phyloP scores from a whole-genome alignment of 805 yeast genomes.

The Starmerella riodocensis region DNA sequence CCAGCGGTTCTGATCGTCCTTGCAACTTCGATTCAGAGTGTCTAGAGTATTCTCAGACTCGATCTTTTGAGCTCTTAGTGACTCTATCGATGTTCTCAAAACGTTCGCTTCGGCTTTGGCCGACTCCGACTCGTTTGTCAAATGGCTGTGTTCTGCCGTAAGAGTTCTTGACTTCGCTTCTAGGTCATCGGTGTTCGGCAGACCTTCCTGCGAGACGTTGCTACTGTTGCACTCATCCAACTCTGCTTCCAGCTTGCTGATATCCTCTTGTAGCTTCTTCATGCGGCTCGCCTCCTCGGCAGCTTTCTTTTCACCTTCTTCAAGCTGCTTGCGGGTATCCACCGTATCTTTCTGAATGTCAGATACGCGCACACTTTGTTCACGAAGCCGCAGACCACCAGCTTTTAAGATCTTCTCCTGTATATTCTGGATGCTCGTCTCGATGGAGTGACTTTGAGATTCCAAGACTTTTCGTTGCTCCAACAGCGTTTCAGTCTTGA shows the following conservation, averaged over 20 bases:
- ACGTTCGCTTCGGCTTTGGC: conserved; percentile 22
- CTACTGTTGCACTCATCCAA: conserved; percentile 15
- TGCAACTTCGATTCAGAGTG: not conserved
- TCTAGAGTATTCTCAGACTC: conserved; percentile 10
- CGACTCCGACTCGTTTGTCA: conserved; percentile 2
- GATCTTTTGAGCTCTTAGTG: conserved; percentile 22
- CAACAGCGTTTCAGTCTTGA: conserved; percentile 25
- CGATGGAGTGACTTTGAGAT: conserved; percentile 43
- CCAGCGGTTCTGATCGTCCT: not conserved
- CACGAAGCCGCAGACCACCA: conserved; percentile 68
- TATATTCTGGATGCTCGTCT: conserved; percentile 41
- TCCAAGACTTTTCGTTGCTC: conserved; percentile 33
- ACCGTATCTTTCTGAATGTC: conserved; percentile 45
- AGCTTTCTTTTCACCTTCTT: conserved; percentile 38
- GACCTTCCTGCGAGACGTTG: conserved; percentile 20
- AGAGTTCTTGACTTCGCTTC: conserved; percentile 4
- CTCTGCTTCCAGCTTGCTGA: conserved; percentile 24
- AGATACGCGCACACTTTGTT: conserved; percentile 72
- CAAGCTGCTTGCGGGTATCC: conserved; percentile 28
- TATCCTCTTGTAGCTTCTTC: conserved; percentile 23
- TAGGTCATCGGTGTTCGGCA: conserved; percentile 1
- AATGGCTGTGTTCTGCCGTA: not conserved
- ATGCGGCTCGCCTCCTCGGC: conserved; percentile 8
- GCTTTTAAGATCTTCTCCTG: conserved; percentile 74
- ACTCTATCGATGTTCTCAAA: conserved; percentile 29